phyloP scores from a whole-genome alignment of 495 filamentous ascomycete genomes.

The Annulohypoxylon moriforme region DNA sequence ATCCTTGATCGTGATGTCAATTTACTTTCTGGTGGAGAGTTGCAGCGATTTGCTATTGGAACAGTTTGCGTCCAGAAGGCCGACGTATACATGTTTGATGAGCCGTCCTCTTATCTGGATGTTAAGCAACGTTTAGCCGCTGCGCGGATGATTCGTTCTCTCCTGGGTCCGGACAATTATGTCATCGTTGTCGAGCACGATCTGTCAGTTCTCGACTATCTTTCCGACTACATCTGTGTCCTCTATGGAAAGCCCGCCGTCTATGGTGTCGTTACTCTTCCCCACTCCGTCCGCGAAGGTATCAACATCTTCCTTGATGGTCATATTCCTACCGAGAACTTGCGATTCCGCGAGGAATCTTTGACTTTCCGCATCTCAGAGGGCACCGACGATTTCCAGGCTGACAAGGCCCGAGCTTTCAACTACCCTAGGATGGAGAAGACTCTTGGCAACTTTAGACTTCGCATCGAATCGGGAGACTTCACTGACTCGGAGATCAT shows the following conservation, averaged over 20 bases:
- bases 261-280: conserved; percentile 98
- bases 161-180: conserved; percentile 89
- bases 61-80: conserved; percentile 95
- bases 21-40: conserved; percentile 92
- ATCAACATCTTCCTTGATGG: conserved; percentile 99
- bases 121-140: conserved; percentile 92
- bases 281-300: conserved; percentile 95
- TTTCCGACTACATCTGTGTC: conserved; percentile 97
- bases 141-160: conserved; percentile 88
- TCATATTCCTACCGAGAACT: conserved; percentile 96
- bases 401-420: conserved; percentile 87
- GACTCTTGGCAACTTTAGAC: conserved; percentile 89
- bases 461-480: conserved; percentile 79
- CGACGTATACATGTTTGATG: conserved; percentile 99
- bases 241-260: conserved; percentile 94
- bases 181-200: conserved; percentile 99
- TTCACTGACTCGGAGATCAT: conserved; percentile 99
- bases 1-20: conserved; percentile 89
- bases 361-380: conserved; percentile 96
- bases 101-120: conserved; percentile 98
- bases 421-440: conserved; percentile 91
- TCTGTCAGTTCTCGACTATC: conserved; percentile 95
- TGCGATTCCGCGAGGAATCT: conserved; percentile 97
- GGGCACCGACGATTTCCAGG: conserved; percentile 87
- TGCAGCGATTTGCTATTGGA: conserved; percentile 97